These are phyloP conservation scores for Venturia nashicola DNA, from an alignment of 2,329 filamentous ascomycete genomes.

Conservation along the genomic window DNA sequence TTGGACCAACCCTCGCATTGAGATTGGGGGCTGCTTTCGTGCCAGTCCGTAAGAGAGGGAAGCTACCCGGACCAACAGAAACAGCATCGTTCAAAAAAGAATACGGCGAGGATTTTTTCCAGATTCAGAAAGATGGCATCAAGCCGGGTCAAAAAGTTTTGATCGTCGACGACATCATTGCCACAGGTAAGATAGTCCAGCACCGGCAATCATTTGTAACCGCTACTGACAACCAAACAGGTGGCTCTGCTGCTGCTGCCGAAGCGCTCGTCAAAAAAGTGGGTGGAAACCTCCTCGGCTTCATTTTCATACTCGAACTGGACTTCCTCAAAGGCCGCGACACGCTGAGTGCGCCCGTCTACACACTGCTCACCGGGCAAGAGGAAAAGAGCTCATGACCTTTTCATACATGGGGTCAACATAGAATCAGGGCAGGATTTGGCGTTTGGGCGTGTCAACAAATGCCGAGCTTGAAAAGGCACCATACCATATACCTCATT, in stretches of 20 bases:
- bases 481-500: conserved; percentile 2
- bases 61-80: conserved; percentile 80
- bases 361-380: conserved; percentile 66
- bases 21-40: conserved; percentile 76
- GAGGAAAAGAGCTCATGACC: conserved; percentile 16
- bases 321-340: conserved; percentile 84
- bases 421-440: not conserved
- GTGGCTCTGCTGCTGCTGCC: conserved; percentile 81
- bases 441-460: not conserved
- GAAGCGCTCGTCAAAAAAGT: conserved; percentile 77
- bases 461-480: not conserved
- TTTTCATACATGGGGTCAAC: not conserved
- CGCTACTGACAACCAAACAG: conserved; percentile 32
- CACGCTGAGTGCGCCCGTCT: conserved; percentile 73
- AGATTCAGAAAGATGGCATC: conserved; percentile 84
- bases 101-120: conserved; percentile 89
- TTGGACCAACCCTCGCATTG: conserved; percentile 80
- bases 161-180: conserved; percentile 96
- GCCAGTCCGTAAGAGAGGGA: conserved; percentile 88
- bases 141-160: conserved; percentile 79
- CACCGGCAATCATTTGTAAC: conserved; percentile 22
- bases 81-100: conserved; percentile 88
- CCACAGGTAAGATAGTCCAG: conserved; percentile 54
- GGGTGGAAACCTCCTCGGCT: conserved; percentile 76
- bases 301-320: conserved; percentile 91